phyloP scores from a whole-genome alignment of 805 yeast species.

The Yarrowia divulgata region DNA sequence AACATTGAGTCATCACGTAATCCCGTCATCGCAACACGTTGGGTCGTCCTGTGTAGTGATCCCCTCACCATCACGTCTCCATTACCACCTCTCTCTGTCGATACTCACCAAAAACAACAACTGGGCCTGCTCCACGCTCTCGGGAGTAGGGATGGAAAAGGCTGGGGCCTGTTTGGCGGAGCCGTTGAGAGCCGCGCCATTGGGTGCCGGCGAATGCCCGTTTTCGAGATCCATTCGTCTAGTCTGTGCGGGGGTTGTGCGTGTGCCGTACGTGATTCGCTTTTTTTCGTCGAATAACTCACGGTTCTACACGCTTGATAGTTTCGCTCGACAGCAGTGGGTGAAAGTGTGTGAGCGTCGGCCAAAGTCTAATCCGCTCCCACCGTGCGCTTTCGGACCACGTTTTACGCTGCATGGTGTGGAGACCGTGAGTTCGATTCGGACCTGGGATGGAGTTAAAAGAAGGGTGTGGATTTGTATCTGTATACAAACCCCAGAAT shows the following conservation, averaged over 20 bases:
- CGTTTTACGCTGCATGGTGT: conserved; percentile 8
- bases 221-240: conserved; percentile 35
- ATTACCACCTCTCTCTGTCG: neutral
- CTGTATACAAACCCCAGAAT: too few relatives aligned
- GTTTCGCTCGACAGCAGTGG: conserved; percentile 32
- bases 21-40: neutral
- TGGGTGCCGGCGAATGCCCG: conserved; percentile 43
- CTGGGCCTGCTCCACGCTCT: conserved; percentile 30
- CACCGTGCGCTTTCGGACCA: conserved; percentile 13
- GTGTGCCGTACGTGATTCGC: conserved; percentile 9
- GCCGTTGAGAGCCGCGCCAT: conserved; percentile 35
- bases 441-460: neutral
- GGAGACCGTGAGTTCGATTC: neutral
- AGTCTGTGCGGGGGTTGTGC: neutral
- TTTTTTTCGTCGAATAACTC: conserved; percentile 6
- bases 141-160: conserved; percentile 17
- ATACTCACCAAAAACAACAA: conserved; percentile 39
- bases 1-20: too few relatives aligned
- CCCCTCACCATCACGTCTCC: neutral
- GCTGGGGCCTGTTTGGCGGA: conserved; percentile 14
- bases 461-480: neutral
- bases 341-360: conserved; percentile 32
- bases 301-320: conserved; percentile 36
- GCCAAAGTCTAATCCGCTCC: conserved; percentile 11
- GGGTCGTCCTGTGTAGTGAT: too few relatives aligned